Percentiles rank a stretch among this genome's conserved stretches.
These are phyloP conservation scores for Claviceps purpurea DNA, from an alignment of 2,329 filamentous ascomycete genomes.

Conservation along the genomic window DNA sequence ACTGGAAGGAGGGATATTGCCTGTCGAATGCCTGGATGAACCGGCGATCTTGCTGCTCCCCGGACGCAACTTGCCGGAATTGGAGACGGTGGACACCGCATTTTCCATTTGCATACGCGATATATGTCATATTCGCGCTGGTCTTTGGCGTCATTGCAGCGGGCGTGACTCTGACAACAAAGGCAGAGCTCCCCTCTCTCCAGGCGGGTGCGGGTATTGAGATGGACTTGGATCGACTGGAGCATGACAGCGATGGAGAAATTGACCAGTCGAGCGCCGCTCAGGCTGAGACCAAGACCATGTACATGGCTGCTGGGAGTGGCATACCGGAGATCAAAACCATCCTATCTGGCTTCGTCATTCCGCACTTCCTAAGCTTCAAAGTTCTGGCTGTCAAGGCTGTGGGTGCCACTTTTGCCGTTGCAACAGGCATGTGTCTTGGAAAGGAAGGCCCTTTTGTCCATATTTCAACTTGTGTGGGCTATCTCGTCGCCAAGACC, in stretches of 20 bases:
- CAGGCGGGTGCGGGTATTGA: slow-evolving; percentile 20
- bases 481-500: slow-evolving; percentile 35
- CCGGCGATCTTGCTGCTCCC: slow-evolving; percentile 35
- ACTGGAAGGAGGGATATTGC: slow-evolving; percentile 46
- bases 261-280: background rate
- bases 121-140: slow-evolving; percentile 15
- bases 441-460: slow-evolving; percentile 51
- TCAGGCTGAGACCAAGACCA: slow-evolving; percentile 27
- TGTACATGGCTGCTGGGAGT: slow-evolving; percentile 45
- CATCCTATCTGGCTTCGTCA: slow-evolving; percentile 46
- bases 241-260: slow-evolving; percentile 7
- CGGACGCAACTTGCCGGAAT: slow-evolving; percentile 18
- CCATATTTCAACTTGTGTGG: slow-evolving; percentile 45
- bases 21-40: slow-evolving; percentile 28
- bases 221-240: background rate
- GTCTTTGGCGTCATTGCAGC: slow-evolving; percentile 14
- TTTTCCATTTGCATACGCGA: slow-evolving; percentile 10
- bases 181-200: slow-evolving; percentile 21
- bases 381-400: slow-evolving; percentile 43
- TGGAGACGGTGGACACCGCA: slow-evolving; percentile 30
- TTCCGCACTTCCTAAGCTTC: slow-evolving; percentile 41
- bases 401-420: slow-evolving; percentile 43
- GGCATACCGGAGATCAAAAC: slow-evolving; percentile 52
- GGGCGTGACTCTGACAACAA: slow-evolving; percentile 21
- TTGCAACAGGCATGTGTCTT: slow-evolving; percentile 45